Evolutionary conservation across 352 stramenopile genomes (phyloP).

Genomic region (Pythium biforme): DNA sequence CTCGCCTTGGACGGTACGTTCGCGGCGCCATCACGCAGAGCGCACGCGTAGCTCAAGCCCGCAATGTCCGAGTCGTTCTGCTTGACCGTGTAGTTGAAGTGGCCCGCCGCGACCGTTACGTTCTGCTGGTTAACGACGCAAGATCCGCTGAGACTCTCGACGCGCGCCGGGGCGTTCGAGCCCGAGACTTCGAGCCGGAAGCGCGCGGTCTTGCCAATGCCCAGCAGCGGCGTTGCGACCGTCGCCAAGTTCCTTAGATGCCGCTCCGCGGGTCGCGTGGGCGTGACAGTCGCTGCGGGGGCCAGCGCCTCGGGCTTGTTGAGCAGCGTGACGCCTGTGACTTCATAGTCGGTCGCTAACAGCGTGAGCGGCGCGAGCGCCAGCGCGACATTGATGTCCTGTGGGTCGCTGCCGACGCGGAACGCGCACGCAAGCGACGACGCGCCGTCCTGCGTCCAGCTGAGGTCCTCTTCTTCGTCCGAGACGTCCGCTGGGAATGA

Average conservation of each 20-base stretch:
- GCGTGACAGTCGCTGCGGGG: constrained; percentile 12
- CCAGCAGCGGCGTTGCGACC: constrained; percentile 21
- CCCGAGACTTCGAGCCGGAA: constrained; percentile 27
- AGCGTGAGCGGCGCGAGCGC: constrained; percentile 19
- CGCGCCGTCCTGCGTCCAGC: neutral
- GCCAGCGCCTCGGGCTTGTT: constrained; percentile 11
- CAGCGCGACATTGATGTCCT: constrained; percentile 12
- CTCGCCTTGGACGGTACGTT: constrained; percentile 23
- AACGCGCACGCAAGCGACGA: constrained; percentile 17
- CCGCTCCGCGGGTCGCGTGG: neutral
- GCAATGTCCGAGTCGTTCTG: constrained; percentile 42
- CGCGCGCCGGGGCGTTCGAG: constrained; percentile 6
- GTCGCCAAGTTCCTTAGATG: neutral
- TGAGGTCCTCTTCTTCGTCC: constrained; percentile 18
- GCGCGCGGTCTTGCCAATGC: constrained; percentile 16
- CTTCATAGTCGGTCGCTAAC: constrained; percentile 17
- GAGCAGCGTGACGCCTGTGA: constrained; percentile 24
- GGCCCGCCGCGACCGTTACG: constrained; percentile 26
- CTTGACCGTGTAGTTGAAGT: constrained; percentile 44
- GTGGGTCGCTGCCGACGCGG: neutral
- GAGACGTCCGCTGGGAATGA: constrained; percentile 20
- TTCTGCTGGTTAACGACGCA: constrained; percentile 39
- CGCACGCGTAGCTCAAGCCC: constrained; percentile 36
- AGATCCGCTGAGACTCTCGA: constrained; percentile 23
- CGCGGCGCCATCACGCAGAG: constrained; percentile 30